phyloP scores from a whole-genome alignment of 306 rosid genomes.

The Acacia crassicarpa region DNA sequence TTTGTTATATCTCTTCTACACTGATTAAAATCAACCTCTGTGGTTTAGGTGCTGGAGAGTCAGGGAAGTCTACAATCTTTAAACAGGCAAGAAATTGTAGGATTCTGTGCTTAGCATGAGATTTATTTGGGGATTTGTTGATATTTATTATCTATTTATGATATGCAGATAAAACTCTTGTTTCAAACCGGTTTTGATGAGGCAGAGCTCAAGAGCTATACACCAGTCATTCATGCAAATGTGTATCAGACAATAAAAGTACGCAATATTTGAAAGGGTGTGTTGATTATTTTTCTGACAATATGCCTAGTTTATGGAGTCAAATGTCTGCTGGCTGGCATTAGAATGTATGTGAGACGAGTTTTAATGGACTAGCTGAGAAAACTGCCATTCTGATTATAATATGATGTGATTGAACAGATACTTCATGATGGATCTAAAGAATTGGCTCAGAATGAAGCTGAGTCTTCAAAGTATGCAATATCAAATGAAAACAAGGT shows the following conservation, averaged over 20 bases:
- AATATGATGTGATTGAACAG: conserved; percentile 49
- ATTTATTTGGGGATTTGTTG: conserved; percentile 17
- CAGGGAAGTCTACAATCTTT: conserved; percentile 94
- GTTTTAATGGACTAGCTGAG: conserved; percentile 26
- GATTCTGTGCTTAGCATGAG: conserved; percentile 13
- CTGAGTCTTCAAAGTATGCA: conserved; percentile 58
- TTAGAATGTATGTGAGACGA: conserved; percentile 33
- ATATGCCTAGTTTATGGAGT: conserved; percentile 48
- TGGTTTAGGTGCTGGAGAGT: conserved; percentile 85
- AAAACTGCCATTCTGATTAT: conserved; percentile 29
- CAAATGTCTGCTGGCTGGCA: conserved; percentile 32
- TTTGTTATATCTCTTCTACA: neutral
- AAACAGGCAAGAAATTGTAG: conserved; percentile 69
- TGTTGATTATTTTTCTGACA: conserved; percentile 89
- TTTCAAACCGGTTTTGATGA: conserved; percentile 98
- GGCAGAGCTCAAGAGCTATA: conserved; percentile 89
- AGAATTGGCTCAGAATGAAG: conserved; percentile 79
- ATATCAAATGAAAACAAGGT: conserved; percentile 83
- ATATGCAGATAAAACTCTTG: conserved; percentile 85
- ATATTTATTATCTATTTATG: conserved; percentile 14
- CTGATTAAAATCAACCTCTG: conserved; percentile 24
- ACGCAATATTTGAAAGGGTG: conserved; percentile 99
- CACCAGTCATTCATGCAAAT: conserved; percentile 94
- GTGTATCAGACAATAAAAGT: conserved; percentile 99
- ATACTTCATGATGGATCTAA: conserved; percentile 86